Conservation (phyloP, 192 early-diverging fungal genomes). For the Obelidium mucronatum region DNA sequence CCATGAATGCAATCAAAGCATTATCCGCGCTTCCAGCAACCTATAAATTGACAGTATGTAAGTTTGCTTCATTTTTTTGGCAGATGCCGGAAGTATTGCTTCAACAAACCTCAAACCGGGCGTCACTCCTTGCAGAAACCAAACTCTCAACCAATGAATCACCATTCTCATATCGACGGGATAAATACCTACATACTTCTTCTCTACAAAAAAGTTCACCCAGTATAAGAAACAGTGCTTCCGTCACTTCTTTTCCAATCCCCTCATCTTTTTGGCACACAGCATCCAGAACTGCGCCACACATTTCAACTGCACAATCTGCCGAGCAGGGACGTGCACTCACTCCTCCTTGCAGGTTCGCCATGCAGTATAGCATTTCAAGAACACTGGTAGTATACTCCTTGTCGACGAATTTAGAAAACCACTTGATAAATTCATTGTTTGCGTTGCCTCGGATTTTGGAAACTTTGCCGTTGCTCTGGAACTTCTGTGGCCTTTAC, state of each 20-base stretch:
- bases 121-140: slow-evolving; percentile 10
- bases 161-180: not conserved
- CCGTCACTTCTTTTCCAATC: not conserved
- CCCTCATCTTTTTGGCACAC: not conserved
- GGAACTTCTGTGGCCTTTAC: too few species aligned
- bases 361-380: slow-evolving; percentile 2
- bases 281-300: not conserved
- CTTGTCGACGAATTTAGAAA: not conserved
- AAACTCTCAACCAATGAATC: not conserved
- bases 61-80: too few species aligned
- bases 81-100: not conserved
- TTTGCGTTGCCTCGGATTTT: too few species aligned
- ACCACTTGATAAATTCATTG: not conserved
- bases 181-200: not conserved
- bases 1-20: slow-evolving; percentile 18
- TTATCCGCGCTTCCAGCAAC: slow-evolving; percentile 8
- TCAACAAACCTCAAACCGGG: slow-evolving; percentile 17
- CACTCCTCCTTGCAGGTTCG: not conserved
- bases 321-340: not conserved
- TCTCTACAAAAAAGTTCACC: not conserved
- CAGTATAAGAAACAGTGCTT: slow-evolving; percentile 14
- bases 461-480: too few species aligned
- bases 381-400: not conserved
- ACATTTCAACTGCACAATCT: not conserved
- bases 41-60: not conserved